Percentiles rank a stretch among this genome's conserved stretches.
Evolutionary conservation across 2,329 filamentous ascomycete species (phyloP).

Genomic region (Ophidiomyces ophidiicola): DNA sequence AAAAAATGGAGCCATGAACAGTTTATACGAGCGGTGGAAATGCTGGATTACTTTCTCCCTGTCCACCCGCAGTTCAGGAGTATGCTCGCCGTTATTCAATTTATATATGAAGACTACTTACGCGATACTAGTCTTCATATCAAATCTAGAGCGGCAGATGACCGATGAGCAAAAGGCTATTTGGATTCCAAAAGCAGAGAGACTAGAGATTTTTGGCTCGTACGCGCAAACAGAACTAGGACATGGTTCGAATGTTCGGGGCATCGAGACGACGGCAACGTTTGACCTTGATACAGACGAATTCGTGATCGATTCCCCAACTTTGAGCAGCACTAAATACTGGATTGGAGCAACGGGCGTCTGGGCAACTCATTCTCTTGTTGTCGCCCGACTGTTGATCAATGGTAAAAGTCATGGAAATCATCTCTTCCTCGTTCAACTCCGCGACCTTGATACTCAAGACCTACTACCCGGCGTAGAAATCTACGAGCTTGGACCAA

Average conservation of each 20-base stretch:
- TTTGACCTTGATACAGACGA: constrained; percentile 22
- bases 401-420: constrained; percentile 20
- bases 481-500: constrained; percentile 23
- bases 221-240: constrained; percentile 25
- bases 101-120: background rate
- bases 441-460: constrained; percentile 21
- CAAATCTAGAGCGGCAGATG: constrained; percentile 19
- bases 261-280: constrained; percentile 25
- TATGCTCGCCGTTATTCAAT: background rate
- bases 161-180: constrained; percentile 18
- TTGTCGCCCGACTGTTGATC: constrained; percentile 24
- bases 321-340: constrained; percentile 22
- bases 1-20: constrained; percentile 17
- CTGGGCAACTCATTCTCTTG: constrained; percentile 22
- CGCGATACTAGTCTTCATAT: constrained; percentile 16
- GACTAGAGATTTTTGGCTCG: constrained; percentile 21
- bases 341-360: constrained; percentile 24
- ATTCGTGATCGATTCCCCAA: constrained; percentile 24
- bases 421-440: constrained; percentile 23
- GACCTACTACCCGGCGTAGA: constrained; percentile 20
- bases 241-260: constrained; percentile 24
- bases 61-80: constrained; percentile 19
- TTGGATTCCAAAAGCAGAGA: constrained; percentile 19
- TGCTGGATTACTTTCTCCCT: constrained; percentile 18
- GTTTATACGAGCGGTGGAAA: constrained; percentile 17